Evolutionary conservation across 2,329 filamentous ascomycete genomes (phyloP).

Genomic region (Neophaeococcomyces aloes): DNA sequence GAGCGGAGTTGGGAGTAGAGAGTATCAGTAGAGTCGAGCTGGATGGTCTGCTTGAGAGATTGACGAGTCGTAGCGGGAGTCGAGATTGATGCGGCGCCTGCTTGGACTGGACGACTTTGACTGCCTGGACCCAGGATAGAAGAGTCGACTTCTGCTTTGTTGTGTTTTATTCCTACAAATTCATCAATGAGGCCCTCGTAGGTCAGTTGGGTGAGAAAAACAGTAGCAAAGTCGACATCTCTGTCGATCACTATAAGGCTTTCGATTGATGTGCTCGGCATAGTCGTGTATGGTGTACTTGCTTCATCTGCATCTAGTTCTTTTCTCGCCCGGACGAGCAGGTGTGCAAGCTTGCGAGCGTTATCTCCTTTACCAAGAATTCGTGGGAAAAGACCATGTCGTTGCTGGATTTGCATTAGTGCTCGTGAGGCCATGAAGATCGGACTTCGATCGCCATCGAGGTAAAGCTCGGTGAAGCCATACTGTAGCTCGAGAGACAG

Average conservation of each 20-base stretch:
- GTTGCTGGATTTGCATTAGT: slow-evolving; percentile 85
- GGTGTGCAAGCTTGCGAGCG: slow-evolving; percentile 75
- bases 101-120: slow-evolving; percentile 37
- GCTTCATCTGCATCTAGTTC: slow-evolving; percentile 71
- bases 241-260: slow-evolving; percentile 91
- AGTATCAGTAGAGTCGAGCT: slow-evolving; percentile 79
- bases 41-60: slow-evolving; percentile 74
- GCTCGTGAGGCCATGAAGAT: slow-evolving; percentile 81
- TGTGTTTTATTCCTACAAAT: slow-evolving; percentile 80
- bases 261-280: slow-evolving; percentile 79
- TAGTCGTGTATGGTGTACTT: slow-evolving; percentile 33
- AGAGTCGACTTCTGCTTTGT: slow-evolving; percentile 84
- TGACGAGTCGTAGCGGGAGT: slow-evolving; percentile 41
- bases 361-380: slow-evolving; percentile 95
- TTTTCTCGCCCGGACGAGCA: slow-evolving; percentile 82
- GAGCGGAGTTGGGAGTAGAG: slow-evolving; percentile 81
- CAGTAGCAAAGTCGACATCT: slow-evolving; percentile 86
- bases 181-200: slow-evolving; percentile 96
- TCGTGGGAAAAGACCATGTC: slow-evolving; percentile 84
- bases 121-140: slow-evolving; percentile 71
- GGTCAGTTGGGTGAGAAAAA: slow-evolving; percentile 84
- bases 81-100: slow-evolving; percentile 46
- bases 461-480: slow-evolving; percentile 75
- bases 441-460: slow-evolving; percentile 84
- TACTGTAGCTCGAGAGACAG: slow-evolving; percentile 83